phyloP scores from a whole-genome alignment of 495 filamentous ascomycete genomes.

The Terfezia claveryi region DNA sequence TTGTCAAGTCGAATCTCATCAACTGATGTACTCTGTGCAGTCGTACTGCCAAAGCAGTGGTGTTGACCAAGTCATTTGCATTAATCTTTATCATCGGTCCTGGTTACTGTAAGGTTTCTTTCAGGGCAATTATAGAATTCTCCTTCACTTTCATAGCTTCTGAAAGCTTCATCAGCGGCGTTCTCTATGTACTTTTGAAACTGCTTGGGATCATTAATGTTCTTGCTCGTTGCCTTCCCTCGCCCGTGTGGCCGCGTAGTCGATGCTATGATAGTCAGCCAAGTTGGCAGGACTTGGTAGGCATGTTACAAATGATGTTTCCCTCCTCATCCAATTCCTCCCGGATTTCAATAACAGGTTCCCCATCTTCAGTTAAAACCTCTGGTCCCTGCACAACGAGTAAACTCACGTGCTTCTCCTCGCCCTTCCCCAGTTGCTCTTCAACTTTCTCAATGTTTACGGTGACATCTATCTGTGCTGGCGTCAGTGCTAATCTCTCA shows the following conservation, averaged over 20 bases:
- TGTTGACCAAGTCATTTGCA: not conserved
- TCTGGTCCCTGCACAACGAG: conserved; percentile 21
- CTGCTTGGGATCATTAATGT: not conserved
- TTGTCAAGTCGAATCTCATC: too few relatives aligned
- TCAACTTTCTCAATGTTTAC: conserved; percentile 49
- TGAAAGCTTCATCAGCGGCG: conserved; percentile 1
- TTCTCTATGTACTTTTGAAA: not conserved
- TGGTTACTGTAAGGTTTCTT: too few relatives aligned
- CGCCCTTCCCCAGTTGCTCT: conserved; percentile 42
- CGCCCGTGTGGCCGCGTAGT: not conserved
- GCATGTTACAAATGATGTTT: conserved; percentile 38
- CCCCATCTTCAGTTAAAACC: conserved; percentile 35
- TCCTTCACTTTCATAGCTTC: too few relatives aligned
- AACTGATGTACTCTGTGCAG: not conserved
- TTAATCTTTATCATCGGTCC: not conserved
- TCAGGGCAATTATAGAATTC: too few relatives aligned
- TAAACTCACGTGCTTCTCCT: conserved; percentile 41
- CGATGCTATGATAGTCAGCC: not conserved
- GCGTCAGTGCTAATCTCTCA: not conserved
- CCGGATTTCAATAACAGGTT: conserved; percentile 65
- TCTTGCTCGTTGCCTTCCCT: not conserved
- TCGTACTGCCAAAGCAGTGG: not conserved
- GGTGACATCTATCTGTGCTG: conserved; percentile 34
- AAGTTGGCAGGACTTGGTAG: too few relatives aligned
- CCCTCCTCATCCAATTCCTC: conserved; percentile 87